Conservation (phyloP, 345 rosid species). For the Durio zibethinus region DNA sequence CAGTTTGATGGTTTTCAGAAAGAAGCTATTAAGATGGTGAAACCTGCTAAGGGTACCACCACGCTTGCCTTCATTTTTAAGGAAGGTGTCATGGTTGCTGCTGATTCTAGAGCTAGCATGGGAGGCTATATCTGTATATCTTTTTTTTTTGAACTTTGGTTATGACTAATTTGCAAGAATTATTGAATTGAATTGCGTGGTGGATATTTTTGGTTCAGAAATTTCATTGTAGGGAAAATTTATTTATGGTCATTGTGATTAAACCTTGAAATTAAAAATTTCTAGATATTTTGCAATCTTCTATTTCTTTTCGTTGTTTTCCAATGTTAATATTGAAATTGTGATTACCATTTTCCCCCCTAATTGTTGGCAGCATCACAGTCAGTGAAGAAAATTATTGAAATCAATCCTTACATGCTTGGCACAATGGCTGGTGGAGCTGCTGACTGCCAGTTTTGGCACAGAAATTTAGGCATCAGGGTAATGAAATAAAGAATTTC, state of each 20-base stretch:
- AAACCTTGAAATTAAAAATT: not conserved
- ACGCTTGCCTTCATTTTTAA: constrained; percentile 95
- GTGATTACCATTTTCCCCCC: not conserved
- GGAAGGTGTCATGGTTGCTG: constrained; percentile 97
- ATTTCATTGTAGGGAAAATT: not conserved
- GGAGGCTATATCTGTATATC: constrained; percentile 95
- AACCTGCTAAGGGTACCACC: constrained; percentile 95
- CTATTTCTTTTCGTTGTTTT: not conserved
- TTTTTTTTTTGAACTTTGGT: not conserved
- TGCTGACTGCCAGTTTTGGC: constrained; percentile 90
- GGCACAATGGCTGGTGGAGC: constrained; percentile 93
- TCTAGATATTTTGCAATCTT: not conserved
- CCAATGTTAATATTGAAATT: not conserved
- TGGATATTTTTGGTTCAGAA: no score
- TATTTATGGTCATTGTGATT: not conserved
- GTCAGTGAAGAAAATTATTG: constrained; percentile 74
- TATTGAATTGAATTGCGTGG: not conserved
- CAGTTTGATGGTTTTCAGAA: constrained; percentile 92
- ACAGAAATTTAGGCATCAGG: constrained; percentile 76
- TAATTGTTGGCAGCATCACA: constrained; percentile 57
- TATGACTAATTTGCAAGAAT: not conserved
- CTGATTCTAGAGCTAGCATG: constrained; percentile 99
- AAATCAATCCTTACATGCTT: constrained; percentile 80
- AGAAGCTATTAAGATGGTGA: constrained; percentile 83
- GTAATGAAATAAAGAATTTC: constrained; percentile 22